Conservation (phyloP, 164 flowering plant species). For the Nelumbo lutea region DNA sequence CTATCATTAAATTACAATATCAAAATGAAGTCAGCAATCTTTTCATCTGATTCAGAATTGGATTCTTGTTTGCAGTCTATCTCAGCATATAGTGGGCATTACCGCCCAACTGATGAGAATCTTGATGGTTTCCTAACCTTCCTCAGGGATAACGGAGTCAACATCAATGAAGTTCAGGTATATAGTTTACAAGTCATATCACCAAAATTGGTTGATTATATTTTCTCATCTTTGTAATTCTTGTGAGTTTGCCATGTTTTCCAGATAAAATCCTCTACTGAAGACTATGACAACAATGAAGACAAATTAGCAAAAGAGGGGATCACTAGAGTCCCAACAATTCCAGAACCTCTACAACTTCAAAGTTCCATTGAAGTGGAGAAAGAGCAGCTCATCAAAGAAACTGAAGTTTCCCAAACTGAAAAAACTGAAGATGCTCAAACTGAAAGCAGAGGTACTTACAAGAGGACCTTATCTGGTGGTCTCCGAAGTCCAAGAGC, state of each 20-base stretch:
- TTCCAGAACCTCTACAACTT: conserved; percentile 13
- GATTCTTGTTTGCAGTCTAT: conserved; percentile 46
- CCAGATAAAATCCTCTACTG: conserved; percentile 43
- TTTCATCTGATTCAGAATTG: not conserved
- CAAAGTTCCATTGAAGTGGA: conserved; percentile 16
- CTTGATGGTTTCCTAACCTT: conserved; percentile 48
- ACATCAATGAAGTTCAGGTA: conserved; percentile 63
- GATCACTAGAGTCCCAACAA: conserved; percentile 9
- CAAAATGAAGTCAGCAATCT: not conserved
- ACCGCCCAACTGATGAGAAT: conserved; percentile 71
- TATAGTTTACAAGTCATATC: not conserved
- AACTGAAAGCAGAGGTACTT: conserved; percentile 21
- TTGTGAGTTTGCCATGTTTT: not conserved
- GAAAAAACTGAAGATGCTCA: conserved; percentile 16
- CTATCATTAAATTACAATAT: no score
- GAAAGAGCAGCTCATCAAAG: conserved; percentile 11
- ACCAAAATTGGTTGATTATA: not conserved
- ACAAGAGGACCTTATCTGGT: conserved; percentile 74
- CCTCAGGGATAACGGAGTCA: conserved; percentile 61
- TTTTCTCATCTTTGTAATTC: not conserved
- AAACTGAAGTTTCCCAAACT: conserved; percentile 3
- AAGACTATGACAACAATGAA: conserved; percentile 50
- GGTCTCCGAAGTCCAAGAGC: conserved; percentile 69
- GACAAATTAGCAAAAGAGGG: conserved; percentile 14
- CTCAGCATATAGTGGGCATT: conserved; percentile 91